A percentile compares a stretch with the other conserved stretches of the same genome.
These are phyloP conservation scores for Chalciporus sphaerocephalus DNA, from an alignment of 768 basidiomycete species.

Conservation along the genomic window DNA sequence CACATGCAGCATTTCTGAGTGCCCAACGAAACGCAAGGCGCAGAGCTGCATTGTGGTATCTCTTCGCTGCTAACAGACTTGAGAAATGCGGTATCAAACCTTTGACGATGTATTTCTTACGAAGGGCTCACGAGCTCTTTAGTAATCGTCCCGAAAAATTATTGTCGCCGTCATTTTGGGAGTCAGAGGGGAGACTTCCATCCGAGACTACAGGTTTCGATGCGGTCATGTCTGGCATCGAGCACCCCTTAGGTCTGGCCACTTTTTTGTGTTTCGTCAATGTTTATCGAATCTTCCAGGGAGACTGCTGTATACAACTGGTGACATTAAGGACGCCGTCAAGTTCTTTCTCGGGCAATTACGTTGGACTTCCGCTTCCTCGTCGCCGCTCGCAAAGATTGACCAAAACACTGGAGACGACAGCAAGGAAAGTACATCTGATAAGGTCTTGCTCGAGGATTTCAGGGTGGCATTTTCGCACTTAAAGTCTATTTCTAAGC, in stretches of 20 bases:
- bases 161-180: conserved; percentile 80
- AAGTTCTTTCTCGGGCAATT: conserved; percentile 73
- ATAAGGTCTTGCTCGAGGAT: conserved; percentile 79
- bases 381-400: conserved; percentile 15
- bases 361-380: conserved; percentile 37
- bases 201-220: conserved; percentile 47
- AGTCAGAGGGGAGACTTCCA: conserved; percentile 53
- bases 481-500: conserved; percentile 55
- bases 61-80: conserved; percentile 66
- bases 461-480: conserved; percentile 84
- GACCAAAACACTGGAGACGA: conserved; percentile 21
- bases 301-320: conserved; percentile 85
- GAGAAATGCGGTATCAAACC: conserved; percentile 89
- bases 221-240: conserved; percentile 65
- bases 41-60: conserved; percentile 75
- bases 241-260: conserved; percentile 67
- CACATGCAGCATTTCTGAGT: conserved; percentile 74
- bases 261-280: conserved; percentile 2
- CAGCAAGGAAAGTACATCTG: conserved; percentile 39
- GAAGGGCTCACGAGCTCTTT: conserved; percentile 64
- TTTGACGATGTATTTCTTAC: conserved; percentile 76
- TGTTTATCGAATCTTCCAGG: conserved; percentile 42
- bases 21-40: conserved; percentile 51
- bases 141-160: conserved; percentile 45
- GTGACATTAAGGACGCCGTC: conserved; percentile 74